Percentiles rank a stretch among this genome's conserved stretches.
Evolutionary conservation across 306 rosid species (phyloP).

Genomic region (Styphnolobium japonicum): DNA sequence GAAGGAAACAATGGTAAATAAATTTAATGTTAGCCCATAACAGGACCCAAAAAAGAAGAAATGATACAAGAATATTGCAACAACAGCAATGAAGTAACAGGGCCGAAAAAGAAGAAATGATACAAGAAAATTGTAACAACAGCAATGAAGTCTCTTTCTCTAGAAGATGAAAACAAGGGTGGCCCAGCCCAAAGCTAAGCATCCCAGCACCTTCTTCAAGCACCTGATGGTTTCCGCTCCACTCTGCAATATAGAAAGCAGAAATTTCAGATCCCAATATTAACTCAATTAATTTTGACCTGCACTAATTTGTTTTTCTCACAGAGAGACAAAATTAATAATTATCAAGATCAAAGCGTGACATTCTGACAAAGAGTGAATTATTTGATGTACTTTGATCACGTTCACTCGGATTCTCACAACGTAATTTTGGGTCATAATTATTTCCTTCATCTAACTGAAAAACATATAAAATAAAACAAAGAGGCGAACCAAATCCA

Average conservation of each 20-base stretch:
- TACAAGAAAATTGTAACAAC: slow-evolving; percentile 31
- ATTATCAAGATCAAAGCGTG: background rate
- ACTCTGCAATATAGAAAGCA: slow-evolving; percentile 50
- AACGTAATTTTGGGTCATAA: background rate
- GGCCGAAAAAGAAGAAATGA: slow-evolving; percentile 43
- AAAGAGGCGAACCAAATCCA: background rate
- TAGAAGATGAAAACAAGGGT: slow-evolving; percentile 56
- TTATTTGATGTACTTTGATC: background rate
- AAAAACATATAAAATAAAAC: background rate
- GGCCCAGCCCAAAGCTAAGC: slow-evolving; percentile 68
- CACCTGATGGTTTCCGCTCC: slow-evolving; percentile 53
- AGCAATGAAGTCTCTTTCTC: slow-evolving; percentile 30
- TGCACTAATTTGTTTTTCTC: background rate
- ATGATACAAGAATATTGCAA: slow-evolving; percentile 38
- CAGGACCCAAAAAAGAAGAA: slow-evolving; percentile 25
- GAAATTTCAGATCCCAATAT: background rate
- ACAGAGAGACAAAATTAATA: background rate
- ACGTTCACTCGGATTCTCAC: background rate
- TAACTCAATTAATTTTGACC: background rate
- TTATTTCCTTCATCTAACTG: too few relatives aligned
- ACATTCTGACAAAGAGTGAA: slow-evolving; percentile 11
- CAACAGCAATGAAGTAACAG: slow-evolving; percentile 18
- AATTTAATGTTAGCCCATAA: slow-evolving; percentile 33
- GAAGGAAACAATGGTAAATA: slow-evolving; percentile 38
- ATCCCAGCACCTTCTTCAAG: slow-evolving; percentile 55